A percentile compares a stretch with the other conserved stretches of the same genome.
Evolutionary conservation across 495 filamentous ascomycete species (phyloP).

Genomic region (Aspergillus affinis): DNA sequence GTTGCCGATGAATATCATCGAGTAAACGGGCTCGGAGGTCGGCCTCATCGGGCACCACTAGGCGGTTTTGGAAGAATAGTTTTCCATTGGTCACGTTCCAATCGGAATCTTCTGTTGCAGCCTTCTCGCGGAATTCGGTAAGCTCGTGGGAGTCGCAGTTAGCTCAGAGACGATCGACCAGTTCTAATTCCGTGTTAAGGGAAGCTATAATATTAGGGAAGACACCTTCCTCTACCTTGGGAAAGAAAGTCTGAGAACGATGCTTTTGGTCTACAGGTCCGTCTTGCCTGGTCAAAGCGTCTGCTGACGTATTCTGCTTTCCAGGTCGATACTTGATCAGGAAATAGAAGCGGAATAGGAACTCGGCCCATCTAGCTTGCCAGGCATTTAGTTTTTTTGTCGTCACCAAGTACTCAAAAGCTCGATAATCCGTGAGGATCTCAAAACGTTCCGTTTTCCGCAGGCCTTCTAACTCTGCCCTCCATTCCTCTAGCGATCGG

Average conservation of each 20-base stretch:
- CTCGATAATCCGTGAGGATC: not conserved
- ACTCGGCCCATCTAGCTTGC: not conserved
- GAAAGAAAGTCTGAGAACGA: not conserved
- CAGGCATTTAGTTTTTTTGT: not conserved
- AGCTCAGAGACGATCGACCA: no score
- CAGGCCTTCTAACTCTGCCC: not conserved
- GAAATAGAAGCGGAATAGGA: not conserved
- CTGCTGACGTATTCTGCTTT: not conserved
- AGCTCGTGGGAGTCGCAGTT: no score
- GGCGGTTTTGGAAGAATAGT: not conserved
- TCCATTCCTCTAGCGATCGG: not conserved
- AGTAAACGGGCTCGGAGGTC: not conserved
- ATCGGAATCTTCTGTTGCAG: no score
- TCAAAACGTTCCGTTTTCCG: not conserved
- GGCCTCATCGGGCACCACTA: not conserved
- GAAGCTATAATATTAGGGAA: no score
- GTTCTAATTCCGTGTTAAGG: no score
- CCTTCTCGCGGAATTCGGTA: no score
- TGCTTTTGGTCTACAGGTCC: not conserved
- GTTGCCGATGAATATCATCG: not conserved
- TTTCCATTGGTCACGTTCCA: not conserved
- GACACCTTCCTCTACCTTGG: not conserved
- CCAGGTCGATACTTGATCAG: not conserved
- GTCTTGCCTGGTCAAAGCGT: not conserved
- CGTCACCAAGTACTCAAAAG: not conserved